Percentiles rank a stretch among this genome's conserved stretches.
Evolutionary conservation across 208 protist species (phyloP).

Genomic region (Balamuthia mandrillaris): DNA sequence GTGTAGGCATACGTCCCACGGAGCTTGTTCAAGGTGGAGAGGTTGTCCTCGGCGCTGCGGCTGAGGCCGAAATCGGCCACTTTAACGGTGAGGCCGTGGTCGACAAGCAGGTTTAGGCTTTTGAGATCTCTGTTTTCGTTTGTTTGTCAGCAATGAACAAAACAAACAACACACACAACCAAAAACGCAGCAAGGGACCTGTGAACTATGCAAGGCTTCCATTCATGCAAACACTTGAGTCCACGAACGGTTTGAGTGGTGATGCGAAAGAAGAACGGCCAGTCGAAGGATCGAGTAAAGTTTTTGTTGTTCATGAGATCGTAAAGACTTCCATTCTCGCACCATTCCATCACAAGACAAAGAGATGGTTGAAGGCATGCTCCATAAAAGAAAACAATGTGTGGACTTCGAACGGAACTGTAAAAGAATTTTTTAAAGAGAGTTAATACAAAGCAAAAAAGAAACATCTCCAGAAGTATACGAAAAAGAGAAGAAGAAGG

Average conservation of each 20-base stretch:
- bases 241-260: constrained; percentile 38
- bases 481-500: neutral
- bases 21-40: constrained; percentile 20
- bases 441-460: neutral
- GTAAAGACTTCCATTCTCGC: constrained; percentile 38
- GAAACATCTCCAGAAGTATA: neutral
- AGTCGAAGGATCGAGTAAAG: constrained; percentile 49
- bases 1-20: neutral
- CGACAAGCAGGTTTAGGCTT: constrained; percentile 49
- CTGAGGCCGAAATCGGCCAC: neutral
- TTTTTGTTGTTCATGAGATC: constrained; percentile 36
- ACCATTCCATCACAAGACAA: constrained; percentile 54
- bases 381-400: constrained; percentile 59
- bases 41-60: neutral
- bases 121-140: constrained; percentile 65
- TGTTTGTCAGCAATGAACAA: too few species aligned
- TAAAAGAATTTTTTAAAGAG: neutral
- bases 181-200: too few species aligned
- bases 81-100: constrained; percentile 13
- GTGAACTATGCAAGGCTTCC: constrained; percentile 60
- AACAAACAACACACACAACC: too few species aligned
- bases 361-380: constrained; percentile 47
- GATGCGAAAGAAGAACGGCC: constrained; percentile 48
- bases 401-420: constrained; percentile 29
- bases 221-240: constrained; percentile 49